A percentile compares a stretch with the other conserved stretches of the same genome.
Evolutionary conservation across 2,329 filamentous ascomycete species (phyloP).

Genomic region (Leptographium wingfieldii): DNA sequence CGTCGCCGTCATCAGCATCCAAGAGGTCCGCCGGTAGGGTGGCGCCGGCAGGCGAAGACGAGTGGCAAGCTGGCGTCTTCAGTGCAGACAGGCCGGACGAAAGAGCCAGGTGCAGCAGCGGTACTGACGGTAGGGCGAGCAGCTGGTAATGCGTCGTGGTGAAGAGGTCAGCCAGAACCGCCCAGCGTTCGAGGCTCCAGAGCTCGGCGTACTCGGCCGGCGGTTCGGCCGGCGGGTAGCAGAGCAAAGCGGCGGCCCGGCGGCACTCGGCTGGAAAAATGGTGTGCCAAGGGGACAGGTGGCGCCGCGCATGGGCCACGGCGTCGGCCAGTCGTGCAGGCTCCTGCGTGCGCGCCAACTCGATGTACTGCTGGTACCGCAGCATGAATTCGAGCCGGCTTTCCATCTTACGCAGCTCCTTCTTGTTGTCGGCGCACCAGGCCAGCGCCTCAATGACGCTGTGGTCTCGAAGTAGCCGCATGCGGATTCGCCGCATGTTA

Average conservation of each 20-base stretch:
- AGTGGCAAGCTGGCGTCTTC: conserved; percentile 90
- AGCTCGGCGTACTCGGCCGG: conserved; percentile 38
- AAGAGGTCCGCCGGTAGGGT: neutral
- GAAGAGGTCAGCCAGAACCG: conserved; percentile 65
- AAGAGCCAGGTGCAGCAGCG: conserved; percentile 81
- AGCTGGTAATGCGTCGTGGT: conserved; percentile 76
- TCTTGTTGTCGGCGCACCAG: conserved; percentile 92
- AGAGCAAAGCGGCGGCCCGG: conserved; percentile 68
- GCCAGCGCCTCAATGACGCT: conserved; percentile 67
- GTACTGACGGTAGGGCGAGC: conserved; percentile 67
- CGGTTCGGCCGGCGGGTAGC: conserved; percentile 48
- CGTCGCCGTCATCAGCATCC: neutral
- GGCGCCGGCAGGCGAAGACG: conserved; percentile 27
- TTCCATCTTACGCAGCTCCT: conserved; percentile 78
- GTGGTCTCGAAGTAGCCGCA: conserved; percentile 50
- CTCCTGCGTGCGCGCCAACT: conserved; percentile 61
- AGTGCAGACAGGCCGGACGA: conserved; percentile 85
- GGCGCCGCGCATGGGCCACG: conserved; percentile 69
- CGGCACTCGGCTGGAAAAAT: conserved; percentile 56
- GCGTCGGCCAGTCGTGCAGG: conserved; percentile 59
- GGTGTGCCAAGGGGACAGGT: conserved; percentile 58
- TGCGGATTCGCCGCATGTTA: conserved; percentile 64
- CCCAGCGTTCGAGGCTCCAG: conserved; percentile 65
- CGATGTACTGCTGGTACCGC: conserved; percentile 87
- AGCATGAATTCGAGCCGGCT: conserved; percentile 87